Base-by-base conservation (phyloP, 2,329 filamentous ascomycete species). In the Curvularia lunata region DNA sequence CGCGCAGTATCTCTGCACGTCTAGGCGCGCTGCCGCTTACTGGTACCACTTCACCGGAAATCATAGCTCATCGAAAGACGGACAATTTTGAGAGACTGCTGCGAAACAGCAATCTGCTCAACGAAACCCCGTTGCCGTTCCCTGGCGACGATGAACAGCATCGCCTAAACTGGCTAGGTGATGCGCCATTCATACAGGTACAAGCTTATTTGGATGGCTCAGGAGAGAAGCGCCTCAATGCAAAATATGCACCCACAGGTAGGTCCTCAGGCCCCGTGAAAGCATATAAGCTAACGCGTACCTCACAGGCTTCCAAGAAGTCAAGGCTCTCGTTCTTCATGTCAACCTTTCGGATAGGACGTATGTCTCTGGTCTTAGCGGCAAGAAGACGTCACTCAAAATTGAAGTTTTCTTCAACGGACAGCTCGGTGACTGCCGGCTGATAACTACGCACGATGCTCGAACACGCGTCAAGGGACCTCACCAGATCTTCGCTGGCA, bases 351-450 rank as follows among this genome's bases (percentile, higher is more conserved):
- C 65, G 6, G 60, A 72, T 8, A 68, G 72, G 49, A 63, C 75
- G 0, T 77, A 76, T 46, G 21, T 67, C 2, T 62, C 56, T n/a
- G 61, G 66, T 19, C 62, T 71, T 12, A 46, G 53, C 34, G 58
- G 51, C 10, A 62, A 54, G 23, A 63, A 63, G n/a, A 69, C 71
- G 19, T 74, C 79, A 32, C 56, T 82, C 49, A 81, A 80, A 63
- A 74, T 82, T 42, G 80, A 82, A n/a, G 75, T 83, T 4, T 79
- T 80, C 62, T 70, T 81, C 64, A 83, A 83, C 53, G 81, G 81
- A 37, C 66, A 75, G 28, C 70, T 82, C 7, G 72, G 73, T 4
- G 70, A 64, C n/a, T 76, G 72, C 34, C 57, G 62, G 5, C 64
- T 73, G 23, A 48, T 76, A 9, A 62, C 72, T 8, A 48, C 50